phyloP scores from a whole-genome alignment of 305 asterid genomes.

The Solanum chacoense region DNA sequence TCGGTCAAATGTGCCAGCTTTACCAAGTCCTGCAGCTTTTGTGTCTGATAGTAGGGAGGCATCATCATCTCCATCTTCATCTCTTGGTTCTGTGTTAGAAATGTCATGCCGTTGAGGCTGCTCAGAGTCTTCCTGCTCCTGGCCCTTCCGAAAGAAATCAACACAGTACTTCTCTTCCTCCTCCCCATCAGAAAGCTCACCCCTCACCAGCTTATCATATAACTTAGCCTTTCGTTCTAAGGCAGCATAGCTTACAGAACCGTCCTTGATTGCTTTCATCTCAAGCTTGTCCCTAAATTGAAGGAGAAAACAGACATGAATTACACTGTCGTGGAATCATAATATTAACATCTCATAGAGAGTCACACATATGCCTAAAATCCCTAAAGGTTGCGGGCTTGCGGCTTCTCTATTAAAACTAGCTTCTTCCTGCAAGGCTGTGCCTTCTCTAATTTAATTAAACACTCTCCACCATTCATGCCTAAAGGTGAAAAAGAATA shows the following conservation, averaged over 20 bases:
- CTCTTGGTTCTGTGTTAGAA: conserved; percentile 22
- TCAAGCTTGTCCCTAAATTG: conserved; percentile 79
- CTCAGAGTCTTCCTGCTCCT: conserved; percentile 27
- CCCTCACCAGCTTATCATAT: conserved; percentile 64
- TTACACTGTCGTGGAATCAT: not conserved
- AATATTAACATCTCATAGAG: not conserved
- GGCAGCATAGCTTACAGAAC: conserved; percentile 86
- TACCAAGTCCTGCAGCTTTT: conserved; percentile 54
- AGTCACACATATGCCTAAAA: not conserved
- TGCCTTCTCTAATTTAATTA: not conserved
- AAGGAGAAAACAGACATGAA: not conserved
- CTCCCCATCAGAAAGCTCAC: conserved; percentile 90
- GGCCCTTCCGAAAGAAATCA: conserved; percentile 78
- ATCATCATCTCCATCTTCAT: conserved; percentile 33
- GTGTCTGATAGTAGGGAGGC: conserved; percentile 19
- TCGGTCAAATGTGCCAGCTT: conserved; percentile 47
- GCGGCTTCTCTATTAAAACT: not conserved
- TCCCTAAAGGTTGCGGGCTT: not conserved
- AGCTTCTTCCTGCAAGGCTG: not conserved
- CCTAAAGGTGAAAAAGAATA: not conserved
- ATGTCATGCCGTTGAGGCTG: conserved; percentile 20
- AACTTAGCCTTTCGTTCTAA: conserved; percentile 74
- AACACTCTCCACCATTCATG: not conserved
- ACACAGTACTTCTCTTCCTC: conserved; percentile 94
- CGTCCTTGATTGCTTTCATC: conserved; percentile 79